Conservation (phyloP, 345 rosid species). For the Murraya paniculata region DNA sequence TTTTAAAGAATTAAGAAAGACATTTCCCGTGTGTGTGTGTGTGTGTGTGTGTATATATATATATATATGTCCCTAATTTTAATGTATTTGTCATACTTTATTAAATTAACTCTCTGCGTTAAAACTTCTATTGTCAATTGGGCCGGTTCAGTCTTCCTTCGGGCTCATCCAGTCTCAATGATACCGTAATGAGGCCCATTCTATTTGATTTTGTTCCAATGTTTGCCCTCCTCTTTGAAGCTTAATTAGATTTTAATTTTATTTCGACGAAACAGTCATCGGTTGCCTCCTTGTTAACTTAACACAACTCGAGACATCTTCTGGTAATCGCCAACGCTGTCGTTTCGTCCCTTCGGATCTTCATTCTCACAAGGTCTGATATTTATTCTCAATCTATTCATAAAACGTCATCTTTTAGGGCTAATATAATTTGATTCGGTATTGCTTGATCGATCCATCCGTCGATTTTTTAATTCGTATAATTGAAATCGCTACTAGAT, state of each 20-base stretch:
- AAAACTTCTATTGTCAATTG: background rate
- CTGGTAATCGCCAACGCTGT: background rate
- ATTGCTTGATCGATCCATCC: background rate
- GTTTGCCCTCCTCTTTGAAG: background rate
- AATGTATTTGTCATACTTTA: no score
- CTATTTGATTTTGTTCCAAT: background rate
- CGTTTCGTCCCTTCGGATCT: background rate
- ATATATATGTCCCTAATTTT: no score
- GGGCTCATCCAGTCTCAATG: background rate
- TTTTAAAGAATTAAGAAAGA: no score
- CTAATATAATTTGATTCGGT: background rate
- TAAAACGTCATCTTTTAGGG: background rate
- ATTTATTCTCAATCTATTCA: background rate
- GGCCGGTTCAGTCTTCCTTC: background rate
- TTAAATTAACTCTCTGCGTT: no score
- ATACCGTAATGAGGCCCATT: background rate
- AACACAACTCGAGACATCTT: background rate
- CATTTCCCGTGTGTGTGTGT: no score
- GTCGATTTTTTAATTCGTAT: background rate
- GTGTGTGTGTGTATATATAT: no score
- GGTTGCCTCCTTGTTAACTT: background rate
- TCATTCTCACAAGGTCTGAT: background rate
- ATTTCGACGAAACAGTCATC: background rate
- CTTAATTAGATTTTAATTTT: background rate
- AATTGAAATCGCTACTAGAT: background rate